These are phyloP conservation scores for Symbiotaphrina buchneri DNA, from an alignment of 495 filamentous ascomycete species.

Conservation along the genomic window DNA sequence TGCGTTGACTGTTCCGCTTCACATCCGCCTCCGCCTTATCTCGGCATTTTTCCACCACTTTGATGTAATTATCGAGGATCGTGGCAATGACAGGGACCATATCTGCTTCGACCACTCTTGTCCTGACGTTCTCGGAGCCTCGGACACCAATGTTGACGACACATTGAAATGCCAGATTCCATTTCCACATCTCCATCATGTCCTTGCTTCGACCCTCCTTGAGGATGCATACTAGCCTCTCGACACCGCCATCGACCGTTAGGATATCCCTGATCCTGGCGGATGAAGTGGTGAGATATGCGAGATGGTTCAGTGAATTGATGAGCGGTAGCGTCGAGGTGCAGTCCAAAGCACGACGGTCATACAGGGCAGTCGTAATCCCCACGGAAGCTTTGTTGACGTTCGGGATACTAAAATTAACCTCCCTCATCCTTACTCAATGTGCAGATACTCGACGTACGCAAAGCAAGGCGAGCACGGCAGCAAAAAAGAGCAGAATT, in stretches of 20 bases:
- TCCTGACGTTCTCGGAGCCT: constrained; percentile 80
- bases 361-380: constrained; percentile 95
- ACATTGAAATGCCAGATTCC: constrained; percentile 96
- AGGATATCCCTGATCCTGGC: constrained; percentile 93
- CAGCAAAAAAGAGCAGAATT: too few species aligned
- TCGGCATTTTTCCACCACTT: constrained; percentile 76
- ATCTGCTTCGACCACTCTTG: constrained; percentile 90
- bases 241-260: constrained; percentile 93
- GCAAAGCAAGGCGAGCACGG: too few species aligned
- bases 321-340: constrained; percentile 93
- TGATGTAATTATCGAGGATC: constrained; percentile 97
- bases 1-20: constrained; percentile 15
- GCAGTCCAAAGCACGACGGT: constrained; percentile 90
- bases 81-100: constrained; percentile 98
- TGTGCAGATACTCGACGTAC: too few species aligned
- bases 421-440: constrained; percentile 65
- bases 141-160: constrained; percentile 96
- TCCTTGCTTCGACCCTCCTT: constrained; percentile 92
- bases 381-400: constrained; percentile 99
- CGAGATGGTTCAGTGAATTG: constrained; percentile 94
- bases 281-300: constrained; percentile 95
- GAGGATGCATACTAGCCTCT: constrained; percentile 87
- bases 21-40: constrained; percentile 55
- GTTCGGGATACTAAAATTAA: constrained; percentile 98
- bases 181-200: constrained; percentile 99